Evolutionary conservation across 345 rosid genomes (phyloP), one percentile per base, ranked within the genome.

Genomic region (Litchi chinensis): DNA sequence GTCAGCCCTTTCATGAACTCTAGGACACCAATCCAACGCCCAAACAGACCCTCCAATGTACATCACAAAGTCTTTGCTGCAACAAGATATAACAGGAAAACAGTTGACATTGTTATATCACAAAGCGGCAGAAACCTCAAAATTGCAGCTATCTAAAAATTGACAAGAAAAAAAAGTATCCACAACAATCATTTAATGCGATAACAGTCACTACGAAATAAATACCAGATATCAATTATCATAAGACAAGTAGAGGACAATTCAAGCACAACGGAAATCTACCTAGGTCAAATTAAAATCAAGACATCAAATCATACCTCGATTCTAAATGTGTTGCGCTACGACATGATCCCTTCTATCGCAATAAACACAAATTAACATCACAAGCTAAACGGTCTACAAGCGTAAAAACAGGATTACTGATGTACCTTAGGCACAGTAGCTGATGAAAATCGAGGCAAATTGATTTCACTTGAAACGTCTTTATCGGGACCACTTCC

Each of bases 11-110:
- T 69, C 85, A 76, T 84, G 85, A 88, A 79, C 75, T 80, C 89
- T 83, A 62, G 99, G 99, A 73, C 97, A 91, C 99, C 99, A 94
- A 87, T 96, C 97, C 83, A 96, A 72, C 68, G 91, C 94, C 98
- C 93, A 96, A 85, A 91, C 91, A 66, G 97, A 86, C 56, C 98
- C 99, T 76, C 99, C 98, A 80, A 89, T 92, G 71, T 89, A 83
- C 90, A 93, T 86, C 57, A 94, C 83, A 78, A 91, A 93, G 77
- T 94, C 99, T 69, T 89, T 90, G 86, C 99, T 90, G 97, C 86
- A 86, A 79, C 57, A 71, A 87, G 37, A 80, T 75, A 46, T 60
- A 44, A 41, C 24, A 32, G 13, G 11, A 66, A 54, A 71, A 48
- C n/a, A 44, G 24, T 69, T 71, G 37, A 44, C 76, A 32, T 26